Evolutionary conservation across 176 grass and related monocot genomes (phyloP).

Genomic region (Triticum turgidum): DNA sequence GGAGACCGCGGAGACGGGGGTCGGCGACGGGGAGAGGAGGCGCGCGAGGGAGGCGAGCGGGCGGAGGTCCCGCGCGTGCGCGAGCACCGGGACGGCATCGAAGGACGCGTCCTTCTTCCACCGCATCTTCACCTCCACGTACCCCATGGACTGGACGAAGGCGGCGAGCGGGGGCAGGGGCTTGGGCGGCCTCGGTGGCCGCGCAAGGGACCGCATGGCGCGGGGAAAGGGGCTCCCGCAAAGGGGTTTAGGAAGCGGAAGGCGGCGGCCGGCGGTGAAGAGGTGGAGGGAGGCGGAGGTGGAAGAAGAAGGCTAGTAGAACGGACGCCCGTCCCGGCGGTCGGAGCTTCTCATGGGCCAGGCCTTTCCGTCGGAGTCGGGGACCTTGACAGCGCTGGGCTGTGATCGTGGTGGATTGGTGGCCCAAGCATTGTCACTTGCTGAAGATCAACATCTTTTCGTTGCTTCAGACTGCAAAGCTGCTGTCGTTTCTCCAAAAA

Average conservation of each 20-base stretch:
- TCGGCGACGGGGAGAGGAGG: slow-evolving; percentile 38
- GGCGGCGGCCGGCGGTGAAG: background rate
- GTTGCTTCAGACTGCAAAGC: too few relatives aligned
- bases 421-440: too few relatives aligned
- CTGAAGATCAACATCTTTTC: too few relatives aligned
- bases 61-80: slow-evolving; percentile 54
- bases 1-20: slow-evolving; percentile 67
- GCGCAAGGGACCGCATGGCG: slow-evolving; percentile 31
- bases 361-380: too few relatives aligned
- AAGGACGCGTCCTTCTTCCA: slow-evolving; percentile 80
- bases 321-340: too few relatives aligned
- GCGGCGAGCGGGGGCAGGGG: background rate
- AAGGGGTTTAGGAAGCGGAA: background rate
- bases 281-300: background rate
- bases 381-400: too few relatives aligned
- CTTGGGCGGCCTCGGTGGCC: background rate
- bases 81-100: slow-evolving; percentile 52
- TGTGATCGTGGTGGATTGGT: too few relatives aligned
- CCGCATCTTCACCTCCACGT: slow-evolving; percentile 74
- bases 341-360: too few relatives aligned
- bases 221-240: background rate
- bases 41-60: slow-evolving; percentile 52
- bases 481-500: too few relatives aligned
- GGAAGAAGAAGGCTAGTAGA: background rate
- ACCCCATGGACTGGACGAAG: slow-evolving; percentile 41